Percentiles rank a stretch among this genome's conserved stretches.
Evolutionary conservation across 73 alveolate genomes (phyloP).

Genomic region (Paramecium octaurelia): DNA sequence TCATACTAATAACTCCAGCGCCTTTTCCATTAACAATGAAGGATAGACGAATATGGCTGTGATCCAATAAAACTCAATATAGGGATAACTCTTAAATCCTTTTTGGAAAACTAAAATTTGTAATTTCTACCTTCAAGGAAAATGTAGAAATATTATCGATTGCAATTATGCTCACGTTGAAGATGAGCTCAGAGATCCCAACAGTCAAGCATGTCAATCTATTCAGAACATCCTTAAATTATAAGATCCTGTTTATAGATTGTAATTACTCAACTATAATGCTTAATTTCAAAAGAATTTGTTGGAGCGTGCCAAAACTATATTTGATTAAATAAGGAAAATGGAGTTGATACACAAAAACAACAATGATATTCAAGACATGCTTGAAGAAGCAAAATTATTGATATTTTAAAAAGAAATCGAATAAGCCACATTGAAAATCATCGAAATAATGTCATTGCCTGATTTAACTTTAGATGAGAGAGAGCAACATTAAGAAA

Average conservation of each 20-base stretch:
- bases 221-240: constrained; percentile 12
- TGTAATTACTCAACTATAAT: constrained; percentile 1
- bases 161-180: constrained; percentile 53
- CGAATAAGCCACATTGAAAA: constrained; percentile 28
- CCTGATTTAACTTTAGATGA: constrained; percentile 43
- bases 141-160: constrained; percentile 46
- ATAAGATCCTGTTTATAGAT: constrained; percentile 27
- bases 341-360: constrained; percentile 19
- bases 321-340: constrained; percentile 24
- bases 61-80: constrained; percentile 25
- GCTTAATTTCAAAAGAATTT: constrained; percentile 5
- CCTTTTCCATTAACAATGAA: constrained; percentile 38
- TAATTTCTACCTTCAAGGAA: constrained; percentile 27
- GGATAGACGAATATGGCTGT: constrained; percentile 40
- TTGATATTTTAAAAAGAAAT: constrained; percentile 42
- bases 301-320: constrained; percentile 32
- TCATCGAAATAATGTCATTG: constrained; percentile 37
- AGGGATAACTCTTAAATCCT: constrained; percentile 38
- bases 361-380: constrained; percentile 4
- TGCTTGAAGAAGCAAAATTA: constrained; percentile 46
- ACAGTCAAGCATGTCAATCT: constrained; percentile 20
- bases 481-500: constrained; percentile 33
- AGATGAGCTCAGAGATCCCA: constrained; percentile 42
- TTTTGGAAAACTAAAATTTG: constrained; percentile 50
- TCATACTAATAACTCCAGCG: constrained; percentile 38